phyloP scores from a whole-genome alignment of 768 basidiomycete genomes.

The Amanita molliuscula region DNA sequence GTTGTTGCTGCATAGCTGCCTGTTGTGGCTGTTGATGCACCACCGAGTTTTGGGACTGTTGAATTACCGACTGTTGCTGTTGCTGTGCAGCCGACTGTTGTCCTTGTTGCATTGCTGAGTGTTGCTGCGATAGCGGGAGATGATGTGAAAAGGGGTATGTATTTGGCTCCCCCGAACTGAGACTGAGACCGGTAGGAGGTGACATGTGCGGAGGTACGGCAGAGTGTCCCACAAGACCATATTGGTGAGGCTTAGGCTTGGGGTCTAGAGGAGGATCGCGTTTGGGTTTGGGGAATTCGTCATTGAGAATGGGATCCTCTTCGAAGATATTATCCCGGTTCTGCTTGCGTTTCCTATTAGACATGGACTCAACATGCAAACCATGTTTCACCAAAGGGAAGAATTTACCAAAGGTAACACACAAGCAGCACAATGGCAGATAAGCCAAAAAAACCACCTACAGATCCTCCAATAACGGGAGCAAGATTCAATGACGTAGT shows the following conservation, averaged over 20 bases:
- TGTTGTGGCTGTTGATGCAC: neutral
- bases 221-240: slow-evolving; percentile 47
- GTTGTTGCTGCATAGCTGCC: neutral
- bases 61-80: neutral
- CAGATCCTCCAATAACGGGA: slow-evolving; percentile 18
- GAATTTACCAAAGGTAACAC: slow-evolving; percentile 17
- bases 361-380: neutral
- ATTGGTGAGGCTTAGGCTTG: slow-evolving; percentile 50
- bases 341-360: slow-evolving; percentile 13
- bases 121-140: neutral
- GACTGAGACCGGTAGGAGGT: slow-evolving; percentile 19
- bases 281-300: neutral
- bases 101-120: neutral
- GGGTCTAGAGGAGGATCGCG: slow-evolving; percentile 6
- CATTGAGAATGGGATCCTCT: slow-evolving; percentile 9
- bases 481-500: slow-evolving; percentile 9
- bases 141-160: neutral
- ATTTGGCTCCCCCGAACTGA: slow-evolving; percentile 14
- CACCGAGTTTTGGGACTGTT: neutral
- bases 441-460: slow-evolving; percentile 17
- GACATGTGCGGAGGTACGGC: slow-evolving; percentile 23
- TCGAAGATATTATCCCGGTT: slow-evolving; percentile 18
- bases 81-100: neutral
- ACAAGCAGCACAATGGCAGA: slow-evolving; percentile 15
- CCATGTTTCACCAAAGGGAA: slow-evolving; percentile 1